Percentiles rank a stretch among this genome's conserved stretches.
These are phyloP conservation scores for Adenanthera pavonina DNA, from an alignment of 306 rosid species.

Conservation along the genomic window DNA sequence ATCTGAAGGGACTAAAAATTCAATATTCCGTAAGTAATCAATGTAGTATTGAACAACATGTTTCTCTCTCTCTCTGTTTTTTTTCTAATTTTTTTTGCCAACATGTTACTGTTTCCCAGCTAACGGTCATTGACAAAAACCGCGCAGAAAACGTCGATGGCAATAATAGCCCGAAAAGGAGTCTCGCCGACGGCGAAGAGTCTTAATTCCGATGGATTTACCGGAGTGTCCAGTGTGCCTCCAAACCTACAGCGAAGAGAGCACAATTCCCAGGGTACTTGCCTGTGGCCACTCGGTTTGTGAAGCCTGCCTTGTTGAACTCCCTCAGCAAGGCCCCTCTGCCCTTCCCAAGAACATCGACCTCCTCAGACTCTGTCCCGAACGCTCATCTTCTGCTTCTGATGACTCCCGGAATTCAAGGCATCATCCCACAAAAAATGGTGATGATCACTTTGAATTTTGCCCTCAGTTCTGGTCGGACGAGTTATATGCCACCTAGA, in stretches of 20 bases:
- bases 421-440: slow-evolving; percentile 29
- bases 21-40: too few relatives aligned
- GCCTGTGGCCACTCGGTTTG: slow-evolving; percentile 81
- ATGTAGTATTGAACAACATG: too few relatives aligned
- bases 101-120: too few relatives aligned
- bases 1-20: too few relatives aligned
- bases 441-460: slow-evolving; percentile 11
- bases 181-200: not conserved
- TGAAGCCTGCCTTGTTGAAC: slow-evolving; percentile 63
- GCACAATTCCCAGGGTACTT: slow-evolving; percentile 71
- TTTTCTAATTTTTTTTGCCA: too few relatives aligned
- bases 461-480: slow-evolving; percentile 67
- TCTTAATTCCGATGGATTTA: slow-evolving; percentile 52
- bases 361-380: slow-evolving; percentile 66
- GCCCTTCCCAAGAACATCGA: slow-evolving; percentile 94
- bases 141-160: not conserved
- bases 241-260: slow-evolving; percentile 64
- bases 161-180: not conserved
- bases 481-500: slow-evolving; percentile 70
- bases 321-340: slow-evolving; percentile 70
- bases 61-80: too few relatives aligned
- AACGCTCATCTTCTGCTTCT: slow-evolving; percentile 27
- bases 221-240: slow-evolving; percentile 96
- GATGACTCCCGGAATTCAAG: slow-evolving; percentile 20
- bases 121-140: too few relatives aligned